These are phyloP conservation scores for Benincasa hispida DNA, from an alignment of 306 rosid genomes.

Conservation along the genomic window DNA sequence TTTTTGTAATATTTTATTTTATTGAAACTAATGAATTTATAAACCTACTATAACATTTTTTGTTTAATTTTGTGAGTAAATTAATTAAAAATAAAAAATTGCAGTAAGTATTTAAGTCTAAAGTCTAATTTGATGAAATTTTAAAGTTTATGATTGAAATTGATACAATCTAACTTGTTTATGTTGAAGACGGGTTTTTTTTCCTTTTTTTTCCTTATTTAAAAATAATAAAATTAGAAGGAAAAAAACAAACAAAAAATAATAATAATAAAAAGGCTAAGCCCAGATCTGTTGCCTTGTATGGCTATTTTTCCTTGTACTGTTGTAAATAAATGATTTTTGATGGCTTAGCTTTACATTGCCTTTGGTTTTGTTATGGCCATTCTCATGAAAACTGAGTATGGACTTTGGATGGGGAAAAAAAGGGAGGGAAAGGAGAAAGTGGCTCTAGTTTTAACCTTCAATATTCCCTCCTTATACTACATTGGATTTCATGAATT, in stretches of 20 bases:
- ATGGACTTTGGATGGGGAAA: not conserved
- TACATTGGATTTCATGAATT: not conserved
- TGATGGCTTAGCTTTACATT: not conserved
- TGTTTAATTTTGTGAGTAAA: no score
- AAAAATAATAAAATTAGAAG: no score
- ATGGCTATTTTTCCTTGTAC: not conserved
- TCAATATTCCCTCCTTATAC: not conserved
- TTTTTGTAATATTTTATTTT: no score
- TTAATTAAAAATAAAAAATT: no score
- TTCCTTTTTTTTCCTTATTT: no score
- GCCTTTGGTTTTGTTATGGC: not conserved
- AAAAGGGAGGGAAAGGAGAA: not conserved
- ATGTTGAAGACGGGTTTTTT: no score
- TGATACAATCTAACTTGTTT: no score
- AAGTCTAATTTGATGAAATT: no score
- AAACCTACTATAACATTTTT: no score
- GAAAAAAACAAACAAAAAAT: not conserved
- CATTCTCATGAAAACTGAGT: conserved; percentile 7
- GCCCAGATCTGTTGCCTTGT: not conserved
- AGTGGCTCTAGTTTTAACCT: not conserved
- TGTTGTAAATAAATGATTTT: not conserved
- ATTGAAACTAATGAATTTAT: no score
- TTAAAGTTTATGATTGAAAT: no score
- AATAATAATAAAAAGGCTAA: not conserved
- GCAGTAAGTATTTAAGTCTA: no score